Evolutionary conservation across 164 flowering plant species (phyloP).

Genomic region (Umbilicus rupestris): DNA sequence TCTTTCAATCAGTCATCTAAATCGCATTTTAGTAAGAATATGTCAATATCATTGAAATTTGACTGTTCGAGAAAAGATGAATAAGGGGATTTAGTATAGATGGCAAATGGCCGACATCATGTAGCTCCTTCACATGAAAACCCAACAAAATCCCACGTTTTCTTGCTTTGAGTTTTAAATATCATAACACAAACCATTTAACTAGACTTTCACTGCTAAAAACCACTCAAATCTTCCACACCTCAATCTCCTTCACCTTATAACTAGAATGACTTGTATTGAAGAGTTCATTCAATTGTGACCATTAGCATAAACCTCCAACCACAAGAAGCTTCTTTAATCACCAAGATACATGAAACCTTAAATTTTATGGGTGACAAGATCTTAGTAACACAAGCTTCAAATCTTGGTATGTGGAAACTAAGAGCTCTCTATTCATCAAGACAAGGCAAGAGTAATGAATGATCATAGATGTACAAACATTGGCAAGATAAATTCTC

Average conservation of each 20-base stretch:
- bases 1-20: no score
- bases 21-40: no score
- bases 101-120: not conserved
- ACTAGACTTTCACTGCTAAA: not conserved
- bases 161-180: not conserved
- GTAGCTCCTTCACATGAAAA: slow-evolving; percentile 2
- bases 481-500: no score
- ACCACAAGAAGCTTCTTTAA: not conserved
- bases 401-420: no score
- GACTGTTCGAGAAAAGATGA: no score
- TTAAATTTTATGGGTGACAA: no score
- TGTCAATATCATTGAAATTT: no score
- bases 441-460: no score
- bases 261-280: not conserved
- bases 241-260: not conserved
- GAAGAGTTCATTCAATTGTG: not conserved
- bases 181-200: not conserved
- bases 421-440: no score
- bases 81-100: not conserved
- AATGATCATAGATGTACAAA: no score
- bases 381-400: no score
- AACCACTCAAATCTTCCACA: not conserved
- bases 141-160: not conserved
- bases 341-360: no score
- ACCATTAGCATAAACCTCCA: not conserved